Conservation (phyloP, 768 basidiomycete genomes). For the Sporobolomyces roseus region DNA sequence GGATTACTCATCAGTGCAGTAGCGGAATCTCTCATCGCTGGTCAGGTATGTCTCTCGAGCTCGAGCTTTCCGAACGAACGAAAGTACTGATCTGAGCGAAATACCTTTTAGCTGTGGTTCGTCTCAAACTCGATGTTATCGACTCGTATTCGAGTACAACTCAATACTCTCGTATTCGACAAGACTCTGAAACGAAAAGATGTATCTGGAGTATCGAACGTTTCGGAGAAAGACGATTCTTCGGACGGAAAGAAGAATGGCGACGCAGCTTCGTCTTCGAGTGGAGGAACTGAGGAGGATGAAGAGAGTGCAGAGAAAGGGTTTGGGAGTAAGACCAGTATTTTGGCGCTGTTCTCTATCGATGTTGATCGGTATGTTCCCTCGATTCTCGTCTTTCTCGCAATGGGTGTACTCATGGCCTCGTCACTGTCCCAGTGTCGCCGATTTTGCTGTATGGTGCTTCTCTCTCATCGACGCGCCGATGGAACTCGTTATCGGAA, state of each 20-base stretch:
- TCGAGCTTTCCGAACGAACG: neutral
- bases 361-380: constrained; percentile 41
- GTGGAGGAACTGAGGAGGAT: constrained; percentile 37
- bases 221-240: neutral
- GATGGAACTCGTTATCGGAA: constrained; percentile 42
- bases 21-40: constrained; percentile 33
- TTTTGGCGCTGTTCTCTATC: constrained; percentile 42
- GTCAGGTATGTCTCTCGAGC: constrained; percentile 37
- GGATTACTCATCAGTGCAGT: constrained; percentile 36
- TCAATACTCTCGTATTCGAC: constrained; percentile 44
- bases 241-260: neutral
- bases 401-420: neutral
- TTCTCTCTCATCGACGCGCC: constrained; percentile 38
- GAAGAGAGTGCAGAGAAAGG: constrained; percentile 10
- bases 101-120: neutral
- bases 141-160: constrained; percentile 40
- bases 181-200: constrained; percentile 44
- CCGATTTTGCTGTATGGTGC: constrained; percentile 36
- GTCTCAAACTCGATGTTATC: constrained; percentile 39
- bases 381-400: neutral
- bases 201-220: constrained; percentile 29
- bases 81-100: too few relatives aligned
- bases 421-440: neutral
- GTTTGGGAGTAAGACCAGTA: constrained; percentile 35
- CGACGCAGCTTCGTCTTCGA: neutral